These are phyloP conservation scores for Psidium guajava DNA, from an alignment of 345 rosid species.

Conservation along the genomic window DNA sequence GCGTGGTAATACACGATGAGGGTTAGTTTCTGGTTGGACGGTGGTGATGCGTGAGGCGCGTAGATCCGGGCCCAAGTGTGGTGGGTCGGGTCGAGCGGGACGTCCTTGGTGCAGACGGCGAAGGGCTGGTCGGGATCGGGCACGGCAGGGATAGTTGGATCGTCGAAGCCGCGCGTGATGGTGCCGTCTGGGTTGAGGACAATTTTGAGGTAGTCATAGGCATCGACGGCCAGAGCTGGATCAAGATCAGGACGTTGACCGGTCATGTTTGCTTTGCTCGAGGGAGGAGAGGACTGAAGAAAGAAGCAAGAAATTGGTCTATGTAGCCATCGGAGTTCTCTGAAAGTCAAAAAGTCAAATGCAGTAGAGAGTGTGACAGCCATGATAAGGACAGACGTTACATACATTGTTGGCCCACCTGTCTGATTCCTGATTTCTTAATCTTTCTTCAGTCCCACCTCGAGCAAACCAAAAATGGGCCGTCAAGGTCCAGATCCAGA, in stretches of 20 bases:
- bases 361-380: background rate
- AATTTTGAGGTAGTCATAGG: background rate
- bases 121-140: conserved; percentile 2
- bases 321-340: background rate
- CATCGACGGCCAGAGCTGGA: background rate
- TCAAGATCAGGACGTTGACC: background rate
- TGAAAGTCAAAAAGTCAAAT: background rate
- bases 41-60: background rate
- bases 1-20: conserved; percentile 23
- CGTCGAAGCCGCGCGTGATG: background rate
- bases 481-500: too few species aligned
- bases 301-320: background rate
- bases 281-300: background rate
- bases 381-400: too few species aligned
- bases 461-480: too few species aligned
- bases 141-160: background rate
- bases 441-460: too few species aligned
- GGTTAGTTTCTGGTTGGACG: conserved; percentile 15
- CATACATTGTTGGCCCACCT: too few species aligned
- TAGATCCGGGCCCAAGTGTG: conserved; percentile 3
- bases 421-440: too few species aligned
- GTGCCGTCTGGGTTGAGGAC: background rate
- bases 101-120: conserved; percentile 3
- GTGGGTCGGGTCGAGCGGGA: background rate
- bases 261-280: background rate